Conservation (phyloP, 495 filamentous ascomycete species). For the Tricharina praecox region DNA sequence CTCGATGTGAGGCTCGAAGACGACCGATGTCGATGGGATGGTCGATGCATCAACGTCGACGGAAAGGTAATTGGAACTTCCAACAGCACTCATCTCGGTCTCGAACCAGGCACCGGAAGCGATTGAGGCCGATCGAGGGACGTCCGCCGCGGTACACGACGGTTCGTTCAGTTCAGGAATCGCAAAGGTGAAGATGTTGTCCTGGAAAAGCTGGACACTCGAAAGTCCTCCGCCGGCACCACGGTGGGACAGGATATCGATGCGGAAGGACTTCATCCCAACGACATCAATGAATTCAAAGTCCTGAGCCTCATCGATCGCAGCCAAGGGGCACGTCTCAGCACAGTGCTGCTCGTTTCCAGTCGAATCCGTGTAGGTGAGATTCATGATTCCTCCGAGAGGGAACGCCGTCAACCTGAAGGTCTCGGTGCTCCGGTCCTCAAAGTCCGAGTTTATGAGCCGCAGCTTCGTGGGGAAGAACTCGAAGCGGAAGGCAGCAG, state of each 20-base stretch:
- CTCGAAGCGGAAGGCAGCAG: conserved; percentile 60
- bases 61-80: conserved; percentile 49
- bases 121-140: conserved; percentile 46
- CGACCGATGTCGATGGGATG: conserved; percentile 1
- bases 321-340: conserved; percentile 59
- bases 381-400: conserved; percentile 85
- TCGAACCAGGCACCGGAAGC: conserved; percentile 53
- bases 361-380: conserved; percentile 72
- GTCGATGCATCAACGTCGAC: conserved; percentile 44
- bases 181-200: conserved; percentile 72
- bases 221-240: conserved; percentile 71
- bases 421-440: conserved; percentile 69
- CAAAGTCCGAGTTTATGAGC: conserved; percentile 73
- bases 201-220: conserved; percentile 77
- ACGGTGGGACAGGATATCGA: conserved; percentile 76
- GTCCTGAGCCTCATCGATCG: conserved; percentile 55
- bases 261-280: conserved; percentile 72
- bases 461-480: conserved; percentile 74
- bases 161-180: conserved; percentile 80
- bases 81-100: conserved; percentile 24
- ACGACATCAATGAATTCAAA: conserved; percentile 77
- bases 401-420: conserved; percentile 71
- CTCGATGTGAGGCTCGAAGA: conserved; percentile 73
- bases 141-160: conserved; percentile 49
- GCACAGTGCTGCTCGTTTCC: conserved; percentile 53